Percentiles rank a stretch among this genome's conserved stretches.
Evolutionary conservation across 768 basidiomycete genomes (phyloP).

Genomic region (Boletus vermiculosoides): DNA sequence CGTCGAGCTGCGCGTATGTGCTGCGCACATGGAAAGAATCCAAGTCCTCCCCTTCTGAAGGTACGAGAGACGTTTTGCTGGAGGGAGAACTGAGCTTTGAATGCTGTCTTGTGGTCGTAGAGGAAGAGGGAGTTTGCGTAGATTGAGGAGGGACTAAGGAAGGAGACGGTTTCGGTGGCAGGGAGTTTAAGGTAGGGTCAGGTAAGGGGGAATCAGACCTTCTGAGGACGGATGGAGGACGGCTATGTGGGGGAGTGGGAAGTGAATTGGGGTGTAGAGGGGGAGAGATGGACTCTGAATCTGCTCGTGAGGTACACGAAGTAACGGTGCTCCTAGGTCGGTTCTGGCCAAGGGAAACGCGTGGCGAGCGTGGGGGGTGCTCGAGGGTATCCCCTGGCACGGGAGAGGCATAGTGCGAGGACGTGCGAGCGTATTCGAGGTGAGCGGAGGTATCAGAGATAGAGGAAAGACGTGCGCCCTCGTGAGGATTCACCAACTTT

Average conservation of each 20-base stretch:
- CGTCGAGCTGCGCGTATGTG: conserved; percentile 88
- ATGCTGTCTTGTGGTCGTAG: conserved; percentile 23
- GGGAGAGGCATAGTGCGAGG: conserved; percentile 20
- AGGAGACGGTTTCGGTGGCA: conserved; percentile 17
- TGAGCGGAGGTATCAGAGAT: conserved; percentile 29
- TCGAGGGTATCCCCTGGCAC: conserved; percentile 18
- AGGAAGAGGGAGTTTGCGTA: conserved; percentile 37
- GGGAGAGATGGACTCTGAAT: conserved; percentile 18
- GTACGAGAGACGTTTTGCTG: conserved; percentile 62
- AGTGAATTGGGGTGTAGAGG: conserved; percentile 19
- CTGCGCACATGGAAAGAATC: conserved; percentile 82
- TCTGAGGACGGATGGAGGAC: conserved; percentile 25
- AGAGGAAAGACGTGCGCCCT: conserved; percentile 22
- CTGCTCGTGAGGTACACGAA: conserved; percentile 28
- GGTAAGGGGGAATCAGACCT: conserved; percentile 26
- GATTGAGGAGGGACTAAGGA: conserved; percentile 31
- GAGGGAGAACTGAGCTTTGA: conserved; percentile 37
- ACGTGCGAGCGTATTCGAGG: conserved; percentile 14
- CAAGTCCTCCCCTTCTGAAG: conserved; percentile 76
- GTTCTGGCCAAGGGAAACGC: conserved; percentile 19
- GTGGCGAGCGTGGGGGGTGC: conserved; percentile 27
- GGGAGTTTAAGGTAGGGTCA: conserved; percentile 19
- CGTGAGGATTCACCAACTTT: conserved; percentile 22
- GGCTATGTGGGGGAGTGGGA: conserved; percentile 30
- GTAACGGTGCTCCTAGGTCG: conserved; percentile 26